Evolutionary conservation across 2,329 filamentous ascomycete species (phyloP), one percentile per base, ranked within the genome.

Genomic region (Talaromyces sp.): DNA sequence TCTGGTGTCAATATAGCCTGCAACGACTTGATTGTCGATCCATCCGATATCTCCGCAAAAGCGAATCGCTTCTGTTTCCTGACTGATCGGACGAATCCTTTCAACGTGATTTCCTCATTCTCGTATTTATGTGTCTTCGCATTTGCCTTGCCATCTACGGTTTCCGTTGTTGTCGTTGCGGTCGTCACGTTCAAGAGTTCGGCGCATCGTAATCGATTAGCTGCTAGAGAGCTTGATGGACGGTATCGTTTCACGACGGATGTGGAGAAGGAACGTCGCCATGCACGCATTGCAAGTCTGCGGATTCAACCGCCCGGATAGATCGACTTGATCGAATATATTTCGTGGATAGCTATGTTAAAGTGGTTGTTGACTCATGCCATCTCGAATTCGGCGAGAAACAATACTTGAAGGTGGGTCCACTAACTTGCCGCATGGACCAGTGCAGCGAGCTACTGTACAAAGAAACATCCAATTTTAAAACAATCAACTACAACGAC

Each of bases 21-120:
- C 57, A 97, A 73, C 28, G 89, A 80, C 61, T 86, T 80, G 64
- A 89, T 79, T 41, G 89, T 91, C 11, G 91, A 95, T 45, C 94
- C 94, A 78, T 99, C 94, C 10, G 88, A 87, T 54, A 97, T 80
- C 60, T 91, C 84, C 54, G 92, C 87, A 75, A 99, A 97, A 5
- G 88, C 86, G 60, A 88, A 80, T 21, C 82, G 82, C 72, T 97
- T 96, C 78, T 95, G 91, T 71, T 90, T 89, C 62, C 93, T 84
- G 60, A 96, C 86, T 3, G 90, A 93, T 62, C 89, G 84, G 57
- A 97, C 81, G 77, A 88, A 93, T 61, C 92, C 93, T 70, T 88
- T 82, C 65, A 96, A 78, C 58, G 81, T 80, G 50, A 88, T 65
- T 56, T 75, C 66, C 60, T 71, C 66, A 60, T 74, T 67, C 59